phyloP scores from a whole-genome alignment of 2,329 filamentous ascomycete genomes.

The Lojkania enalia region DNA sequence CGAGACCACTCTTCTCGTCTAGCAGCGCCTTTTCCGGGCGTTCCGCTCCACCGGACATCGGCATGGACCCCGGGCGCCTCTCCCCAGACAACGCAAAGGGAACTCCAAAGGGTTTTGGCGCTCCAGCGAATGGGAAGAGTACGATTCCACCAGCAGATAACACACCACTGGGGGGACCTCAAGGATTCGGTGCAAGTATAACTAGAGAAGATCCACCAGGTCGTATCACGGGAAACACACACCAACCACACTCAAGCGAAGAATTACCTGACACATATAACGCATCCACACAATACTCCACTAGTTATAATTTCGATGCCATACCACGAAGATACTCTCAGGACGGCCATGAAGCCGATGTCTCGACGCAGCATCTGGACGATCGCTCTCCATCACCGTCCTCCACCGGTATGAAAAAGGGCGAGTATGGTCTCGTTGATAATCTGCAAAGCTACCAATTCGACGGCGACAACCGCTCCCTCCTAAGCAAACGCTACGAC shows the following conservation, averaged over 20 bases:
- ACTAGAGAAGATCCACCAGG: too few species aligned
- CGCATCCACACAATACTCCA: not conserved
- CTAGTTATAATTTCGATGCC: too few species aligned
- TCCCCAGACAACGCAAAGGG: not conserved
- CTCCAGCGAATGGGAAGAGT: too few species aligned
- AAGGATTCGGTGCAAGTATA: too few species aligned
- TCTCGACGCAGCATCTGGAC: constrained; percentile 10
- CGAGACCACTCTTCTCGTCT: too few species aligned
- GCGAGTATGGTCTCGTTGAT: constrained; percentile 9
- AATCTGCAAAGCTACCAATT: constrained; percentile 8
- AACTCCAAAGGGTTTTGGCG: not conserved
- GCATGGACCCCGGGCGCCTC: not conserved
- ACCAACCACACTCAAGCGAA: too few species aligned
- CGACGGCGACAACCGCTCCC: constrained; percentile 27
- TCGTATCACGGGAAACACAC: not conserved
- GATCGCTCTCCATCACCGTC: not conserved
- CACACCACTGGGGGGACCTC: too few species aligned
- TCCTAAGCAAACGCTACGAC: constrained; percentile 33
- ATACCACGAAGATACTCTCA: not conserved
- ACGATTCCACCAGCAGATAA: too few species aligned
- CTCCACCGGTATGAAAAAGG: constrained; percentile 3
- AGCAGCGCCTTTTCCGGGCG: not conserved
- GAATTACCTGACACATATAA: not conserved
- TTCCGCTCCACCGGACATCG: not conserved
- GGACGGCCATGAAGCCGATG: constrained; percentile 6